A percentile compares a stretch with the other conserved stretches of the same genome.
Conservation (phyloP, 1,284 basidiomycete genomes). For the Agroathelia rolfsii region DNA sequence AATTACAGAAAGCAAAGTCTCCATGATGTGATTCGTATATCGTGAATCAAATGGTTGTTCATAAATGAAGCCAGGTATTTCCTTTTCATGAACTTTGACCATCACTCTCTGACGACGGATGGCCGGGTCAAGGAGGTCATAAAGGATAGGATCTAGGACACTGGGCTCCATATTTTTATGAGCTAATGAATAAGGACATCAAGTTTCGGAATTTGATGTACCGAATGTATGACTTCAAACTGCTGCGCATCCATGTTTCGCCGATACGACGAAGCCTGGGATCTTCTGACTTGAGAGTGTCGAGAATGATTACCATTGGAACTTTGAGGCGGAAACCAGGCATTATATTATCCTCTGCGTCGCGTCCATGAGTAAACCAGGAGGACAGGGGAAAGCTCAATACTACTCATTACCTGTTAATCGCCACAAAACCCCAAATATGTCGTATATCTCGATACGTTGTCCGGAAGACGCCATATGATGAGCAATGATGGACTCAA, state of each 20-base stretch:
- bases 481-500: conserved; percentile 71
- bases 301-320: conserved; percentile 83
- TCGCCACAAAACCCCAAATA: conserved; percentile 90
- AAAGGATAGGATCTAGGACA: conserved; percentile 82
- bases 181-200: conserved; percentile 9
- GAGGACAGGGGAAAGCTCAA: conserved; percentile 3
- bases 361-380: conserved; percentile 6
- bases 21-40: conserved; percentile 60
- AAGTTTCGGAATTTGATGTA: conserved; percentile 23
- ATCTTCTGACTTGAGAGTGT: conserved; percentile 70
- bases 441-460: conserved; percentile 61
- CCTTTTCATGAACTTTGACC: conserved; percentile 50
- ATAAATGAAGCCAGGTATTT: conserved; percentile 60
- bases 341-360: conserved; percentile 66
- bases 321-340: conserved; percentile 78
- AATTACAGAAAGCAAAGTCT: conserved; percentile 70
- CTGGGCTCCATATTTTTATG: too few relatives aligned
- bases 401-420: conserved; percentile 54
- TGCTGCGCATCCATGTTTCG: conserved; percentile 94
- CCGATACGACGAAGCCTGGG: conserved; percentile 66
- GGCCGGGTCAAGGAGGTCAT: conserved; percentile 63
- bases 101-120: conserved; percentile 43
- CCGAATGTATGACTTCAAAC: conserved; percentile 84
- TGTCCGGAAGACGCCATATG: conserved; percentile 49
- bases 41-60: conserved; percentile 72